Evolutionary conservation across 148 eudicot species (phyloP).

Genomic region (Selenicereus undatus): DNA sequence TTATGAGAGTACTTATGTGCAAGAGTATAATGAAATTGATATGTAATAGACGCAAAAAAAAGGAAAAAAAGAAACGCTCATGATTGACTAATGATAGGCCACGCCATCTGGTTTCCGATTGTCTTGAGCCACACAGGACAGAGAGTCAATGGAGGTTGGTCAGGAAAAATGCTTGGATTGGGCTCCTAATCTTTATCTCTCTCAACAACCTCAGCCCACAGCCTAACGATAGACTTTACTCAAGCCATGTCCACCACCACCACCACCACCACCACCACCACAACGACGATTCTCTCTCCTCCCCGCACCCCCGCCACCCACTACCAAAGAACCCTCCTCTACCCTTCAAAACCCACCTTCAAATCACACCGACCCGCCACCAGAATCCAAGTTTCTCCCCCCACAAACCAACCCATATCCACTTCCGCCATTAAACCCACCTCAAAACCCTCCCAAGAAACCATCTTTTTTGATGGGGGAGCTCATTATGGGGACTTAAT

Average conservation of each 20-base stretch:
- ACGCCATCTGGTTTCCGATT: constrained; percentile 8
- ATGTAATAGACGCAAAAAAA: too few species aligned
- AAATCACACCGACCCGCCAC: constrained; percentile 38
- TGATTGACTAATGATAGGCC: constrained; percentile 27
- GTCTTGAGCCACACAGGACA: background rate
- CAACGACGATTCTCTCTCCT: constrained; percentile 32
- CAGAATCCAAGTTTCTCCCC: constrained; percentile 55
- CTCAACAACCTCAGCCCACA: constrained; percentile 20
- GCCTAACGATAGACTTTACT: constrained; percentile 26
- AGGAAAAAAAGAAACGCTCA: background rate
- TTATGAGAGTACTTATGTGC: too few species aligned
- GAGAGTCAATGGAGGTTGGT: background rate
- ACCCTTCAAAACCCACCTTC: constrained; percentile 23
- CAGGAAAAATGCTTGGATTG: background rate
- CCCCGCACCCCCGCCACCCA: constrained; percentile 31
- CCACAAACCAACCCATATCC: constrained; percentile 41
- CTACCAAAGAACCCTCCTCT: constrained; percentile 23
- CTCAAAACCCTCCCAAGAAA: constrained; percentile 46
- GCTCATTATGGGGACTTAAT: constrained; percentile 86
- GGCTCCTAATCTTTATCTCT: background rate
- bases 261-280: constrained; percentile 27
- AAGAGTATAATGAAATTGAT: too few species aligned
- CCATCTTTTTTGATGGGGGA: constrained; percentile 80
- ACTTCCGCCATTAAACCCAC: constrained; percentile 30
- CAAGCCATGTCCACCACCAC: constrained; percentile 31